phyloP scores from a whole-genome alignment of 371 early-diverging fungal genomes.

The Syncephalastrum racemosum region DNA sequence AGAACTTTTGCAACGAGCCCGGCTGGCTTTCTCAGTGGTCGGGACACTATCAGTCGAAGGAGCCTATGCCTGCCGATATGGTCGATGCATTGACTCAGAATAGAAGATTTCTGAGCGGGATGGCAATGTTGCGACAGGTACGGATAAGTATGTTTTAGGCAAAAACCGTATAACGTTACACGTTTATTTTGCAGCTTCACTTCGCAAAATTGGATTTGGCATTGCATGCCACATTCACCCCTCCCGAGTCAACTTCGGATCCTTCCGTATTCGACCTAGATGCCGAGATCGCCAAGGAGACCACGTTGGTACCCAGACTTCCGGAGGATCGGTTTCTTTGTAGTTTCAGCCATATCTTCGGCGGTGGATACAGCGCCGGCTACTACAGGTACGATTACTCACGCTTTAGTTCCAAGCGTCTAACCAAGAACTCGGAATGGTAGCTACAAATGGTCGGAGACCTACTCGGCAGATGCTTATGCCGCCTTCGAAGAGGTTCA shows the following conservation, averaged over 20 bases:
- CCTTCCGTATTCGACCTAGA: conserved; percentile 60
- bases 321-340: conserved; percentile 63
- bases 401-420: neutral
- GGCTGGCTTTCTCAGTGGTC: conserved; percentile 57
- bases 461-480: conserved; percentile 70
- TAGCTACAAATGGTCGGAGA: conserved; percentile 71
- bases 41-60: conserved; percentile 58
- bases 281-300: conserved; percentile 52
- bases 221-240: conserved; percentile 54
- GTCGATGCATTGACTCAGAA: conserved; percentile 51
- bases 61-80: conserved; percentile 65
- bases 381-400: conserved; percentile 51
- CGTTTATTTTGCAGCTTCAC: conserved; percentile 37
- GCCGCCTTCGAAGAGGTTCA: conserved; percentile 63
- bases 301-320: conserved; percentile 49
- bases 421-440: neutral
- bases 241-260: conserved; percentile 25
- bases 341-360: conserved; percentile 67
- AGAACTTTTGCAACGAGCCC: conserved; percentile 66
- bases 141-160: neutral
- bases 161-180: neutral
- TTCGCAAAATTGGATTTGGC: conserved; percentile 61
- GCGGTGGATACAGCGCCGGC: conserved; percentile 64
- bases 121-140: conserved; percentile 63
- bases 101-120: conserved; percentile 55